Base-by-base conservation (phyloP, 176 grass and related monocot genomes). In the Zizania latifolia region DNA sequence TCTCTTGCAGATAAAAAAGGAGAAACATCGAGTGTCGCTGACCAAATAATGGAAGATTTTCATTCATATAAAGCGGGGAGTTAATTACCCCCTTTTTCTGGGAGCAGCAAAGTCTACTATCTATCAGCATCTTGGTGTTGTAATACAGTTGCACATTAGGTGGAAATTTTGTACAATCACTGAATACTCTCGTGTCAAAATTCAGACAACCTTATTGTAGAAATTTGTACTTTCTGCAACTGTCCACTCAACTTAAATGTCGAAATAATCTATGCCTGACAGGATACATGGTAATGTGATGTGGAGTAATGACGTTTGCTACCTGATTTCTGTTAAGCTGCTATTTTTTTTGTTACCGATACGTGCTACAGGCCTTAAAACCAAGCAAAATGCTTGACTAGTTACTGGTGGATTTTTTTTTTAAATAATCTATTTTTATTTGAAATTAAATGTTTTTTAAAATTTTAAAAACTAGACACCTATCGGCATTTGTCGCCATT, bases 21-120 rank as follows among this genome's bases (percentile, higher is more conserved):
- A 17, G 8, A 53, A 60, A 41, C 19, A 59, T 72, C 39, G 58
- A 34, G 19, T 43, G 39, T 32, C 53, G 32, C 35, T 60, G 38
- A 59, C 3, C 43, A 87, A 87, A 78, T 65, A 87, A 59, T 37
- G 45, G 65, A 57, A 72, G 38, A 32, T 70, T 82, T 87, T 66
- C 57, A 62, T 50, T 87, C 57, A 63, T 82, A 60, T 78, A 66
- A 67, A 67, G 6, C 44, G 14, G 68, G 51, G 29, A 56, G 35
- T 16, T 46, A 61, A 22, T 21, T 59, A 58, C 19, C 35, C 31
- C 31, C 27, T 29, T 78, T 83, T 83, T 66, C 2, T 31, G 6
- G 54, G 21, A 56, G 21, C 70, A 56, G 35, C 54, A 46, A 40
- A 46, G 7, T 74, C 14, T 82, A 24, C 35, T 61, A 46, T 69